Base-by-base conservation (phyloP, 768 basidiomycete genomes). In the Roridomyces roridus region DNA sequence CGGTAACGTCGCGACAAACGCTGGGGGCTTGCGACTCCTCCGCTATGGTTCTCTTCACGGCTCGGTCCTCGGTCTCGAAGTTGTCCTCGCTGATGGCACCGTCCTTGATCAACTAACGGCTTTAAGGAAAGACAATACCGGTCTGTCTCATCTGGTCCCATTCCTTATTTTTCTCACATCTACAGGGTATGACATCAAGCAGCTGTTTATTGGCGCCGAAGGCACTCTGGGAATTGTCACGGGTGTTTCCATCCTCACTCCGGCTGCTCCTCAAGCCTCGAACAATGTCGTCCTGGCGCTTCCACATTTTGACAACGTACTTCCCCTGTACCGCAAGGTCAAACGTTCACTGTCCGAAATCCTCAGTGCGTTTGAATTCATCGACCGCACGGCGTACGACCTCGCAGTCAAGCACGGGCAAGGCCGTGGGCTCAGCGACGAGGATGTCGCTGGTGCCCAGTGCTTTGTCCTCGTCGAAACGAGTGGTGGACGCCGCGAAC, bases 221-320 rank as follows among this genome's bases (percentile, higher is more conserved):
- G 97, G 97, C 47, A 98, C 96, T 0, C 87, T 99, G 21, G 97
- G 97, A 41, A 80, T 99, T 51, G 87, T 99, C 57, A 99, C 97
- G 11, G 97, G 85, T 21, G 91, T 98, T 35, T 97, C 96, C 4
- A 96, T 99, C 68, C 81, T 98, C 58, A 92, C 96, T 20, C 92
- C 97, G 0, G 79, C 92, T 43, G 81, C 89, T 59, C 87, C 88
- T 15, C 85, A 87, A 66, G 88, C 95, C 5, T 87, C 91, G 47
- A 96, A 92, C 71, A 96, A 97, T 66, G 87, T 96, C 61, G 89
- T 99, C 60, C 83, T 99, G 44, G 93, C 94, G 5, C 81, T 97
- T 3, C 89, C 94, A 6, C 85, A 84, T 24, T 98, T 94, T 71
- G 85, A 89, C 48, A 92, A 91, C 60, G 89, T 99, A 11, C 85